Conservation (phyloP, 1,284 basidiomycete species). For the Pyrrhoderma noxium region DNA sequence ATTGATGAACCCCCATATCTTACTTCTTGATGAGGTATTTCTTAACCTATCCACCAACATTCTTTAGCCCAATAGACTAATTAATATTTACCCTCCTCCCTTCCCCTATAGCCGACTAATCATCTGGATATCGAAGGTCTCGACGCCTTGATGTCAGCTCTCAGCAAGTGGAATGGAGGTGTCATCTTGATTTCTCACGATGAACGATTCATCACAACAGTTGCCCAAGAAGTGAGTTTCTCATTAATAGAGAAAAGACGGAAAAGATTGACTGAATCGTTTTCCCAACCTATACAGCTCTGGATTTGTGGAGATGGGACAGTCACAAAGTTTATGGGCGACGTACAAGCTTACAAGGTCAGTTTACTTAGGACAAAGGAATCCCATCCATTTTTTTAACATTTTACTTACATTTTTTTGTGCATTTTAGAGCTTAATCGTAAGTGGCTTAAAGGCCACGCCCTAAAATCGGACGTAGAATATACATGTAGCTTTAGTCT, state of each 20-base stretch:
- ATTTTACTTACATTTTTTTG: neutral
- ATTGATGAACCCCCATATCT: constrained; percentile 80
- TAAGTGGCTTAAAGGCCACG: constrained; percentile 50
- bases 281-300: constrained; percentile 39
- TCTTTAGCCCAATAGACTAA: neutral
- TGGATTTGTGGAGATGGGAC: constrained; percentile 89
- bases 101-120: constrained; percentile 74
- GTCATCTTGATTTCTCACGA: constrained; percentile 93
- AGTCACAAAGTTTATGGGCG: constrained; percentile 81
- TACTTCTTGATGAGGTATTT: constrained; percentile 82
- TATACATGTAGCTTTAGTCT: too few species aligned
- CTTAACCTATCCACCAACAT: too few species aligned
- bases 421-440: constrained; percentile 57
- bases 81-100: neutral
- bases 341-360: constrained; percentile 90
- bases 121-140: constrained; percentile 97
- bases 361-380: constrained; percentile 21
- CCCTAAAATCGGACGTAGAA: neutral
- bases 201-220: constrained; percentile 84
- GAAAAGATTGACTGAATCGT: too few species aligned
- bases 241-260: too few species aligned
- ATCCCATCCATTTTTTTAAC: too few species aligned
- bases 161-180: constrained; percentile 93
- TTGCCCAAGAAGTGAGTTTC: constrained; percentile 60
- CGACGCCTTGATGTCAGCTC: constrained; percentile 88